These are phyloP conservation scores for Maudiozyma serrabonitensis DNA, from an alignment of 805 yeast genomes.

Conservation along the genomic window DNA sequence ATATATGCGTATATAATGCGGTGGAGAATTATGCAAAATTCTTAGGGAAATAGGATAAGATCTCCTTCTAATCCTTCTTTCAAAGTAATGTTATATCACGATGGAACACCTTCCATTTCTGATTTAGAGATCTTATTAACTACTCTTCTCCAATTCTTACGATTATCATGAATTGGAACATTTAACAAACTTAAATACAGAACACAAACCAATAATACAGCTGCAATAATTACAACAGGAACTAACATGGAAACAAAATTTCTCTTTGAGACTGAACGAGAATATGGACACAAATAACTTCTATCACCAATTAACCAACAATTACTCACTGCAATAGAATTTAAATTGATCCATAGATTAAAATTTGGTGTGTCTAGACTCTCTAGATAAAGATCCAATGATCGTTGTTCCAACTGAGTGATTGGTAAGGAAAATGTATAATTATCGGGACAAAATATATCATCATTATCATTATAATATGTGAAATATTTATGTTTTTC, in stretches of 20 bases:
- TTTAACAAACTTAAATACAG: conserved; percentile 45
- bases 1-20: background rate
- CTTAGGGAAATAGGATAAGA: background rate
- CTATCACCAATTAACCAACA: conserved; percentile 89
- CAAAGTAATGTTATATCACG: conserved; percentile 28
- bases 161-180: conserved; percentile 62
- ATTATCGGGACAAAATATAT: conserved; percentile 29
- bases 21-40: background rate
- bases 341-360: conserved; percentile 64
- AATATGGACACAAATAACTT: conserved; percentile 69
- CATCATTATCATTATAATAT: conserved; percentile 15
- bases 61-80: too few species aligned
- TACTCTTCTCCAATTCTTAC: conserved; percentile 54
- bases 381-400: conserved; percentile 13
- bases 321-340: conserved; percentile 58
- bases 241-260: conserved; percentile 55
- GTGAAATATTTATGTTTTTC: conserved; percentile 37
- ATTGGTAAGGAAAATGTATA: conserved; percentile 39
- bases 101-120: conserved; percentile 83
- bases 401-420: conserved; percentile 38
- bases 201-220: conserved; percentile 42
- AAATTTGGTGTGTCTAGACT: conserved; percentile 3
- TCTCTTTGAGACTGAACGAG: conserved; percentile 40
- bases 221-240: conserved; percentile 54
- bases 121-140: conserved; percentile 45